A percentile compares a stretch with the other conserved stretches of the same genome.
Conservation (phyloP, 768 basidiomycete species). For the Boletus sp. region DNA sequence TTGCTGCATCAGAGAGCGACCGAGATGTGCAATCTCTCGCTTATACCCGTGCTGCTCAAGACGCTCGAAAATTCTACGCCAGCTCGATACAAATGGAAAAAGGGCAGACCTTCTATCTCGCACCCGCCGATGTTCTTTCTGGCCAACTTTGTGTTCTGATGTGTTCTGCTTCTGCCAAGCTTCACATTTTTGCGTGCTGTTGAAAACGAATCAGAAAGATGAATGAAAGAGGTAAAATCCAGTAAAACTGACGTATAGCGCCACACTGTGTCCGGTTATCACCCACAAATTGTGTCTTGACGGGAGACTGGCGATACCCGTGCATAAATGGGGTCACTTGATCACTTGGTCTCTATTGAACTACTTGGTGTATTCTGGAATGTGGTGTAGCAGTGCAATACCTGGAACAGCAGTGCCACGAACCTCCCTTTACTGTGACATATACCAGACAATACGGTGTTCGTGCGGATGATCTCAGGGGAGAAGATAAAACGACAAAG, state of each 20-base stretch:
- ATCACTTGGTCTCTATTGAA: constrained; percentile 7
- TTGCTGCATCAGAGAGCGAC: not conserved
- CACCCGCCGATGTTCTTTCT: not conserved
- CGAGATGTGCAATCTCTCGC: not conserved
- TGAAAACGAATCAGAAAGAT: not conserved
- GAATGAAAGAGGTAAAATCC: not conserved
- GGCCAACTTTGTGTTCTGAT: not conserved
- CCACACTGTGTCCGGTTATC: not conserved
- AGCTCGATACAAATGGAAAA: not conserved
- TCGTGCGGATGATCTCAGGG: not conserved
- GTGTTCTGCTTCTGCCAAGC: not conserved
- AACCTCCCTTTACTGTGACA: not conserved
- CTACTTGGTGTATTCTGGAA: not conserved
- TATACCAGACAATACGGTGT: not conserved
- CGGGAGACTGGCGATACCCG: not conserved
- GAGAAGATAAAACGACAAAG: not conserved
- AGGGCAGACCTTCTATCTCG: not conserved
- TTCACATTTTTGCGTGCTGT: not conserved
- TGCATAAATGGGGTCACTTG: constrained; percentile 5
- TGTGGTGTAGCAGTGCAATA: not conserved
- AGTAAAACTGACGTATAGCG: not conserved
- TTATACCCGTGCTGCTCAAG: not conserved
- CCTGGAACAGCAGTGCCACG: not conserved
- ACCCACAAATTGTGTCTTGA: not conserved
- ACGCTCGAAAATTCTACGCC: not conserved